Conservation (phyloP, 768 basidiomycete species). For the Boletus sp. region DNA sequence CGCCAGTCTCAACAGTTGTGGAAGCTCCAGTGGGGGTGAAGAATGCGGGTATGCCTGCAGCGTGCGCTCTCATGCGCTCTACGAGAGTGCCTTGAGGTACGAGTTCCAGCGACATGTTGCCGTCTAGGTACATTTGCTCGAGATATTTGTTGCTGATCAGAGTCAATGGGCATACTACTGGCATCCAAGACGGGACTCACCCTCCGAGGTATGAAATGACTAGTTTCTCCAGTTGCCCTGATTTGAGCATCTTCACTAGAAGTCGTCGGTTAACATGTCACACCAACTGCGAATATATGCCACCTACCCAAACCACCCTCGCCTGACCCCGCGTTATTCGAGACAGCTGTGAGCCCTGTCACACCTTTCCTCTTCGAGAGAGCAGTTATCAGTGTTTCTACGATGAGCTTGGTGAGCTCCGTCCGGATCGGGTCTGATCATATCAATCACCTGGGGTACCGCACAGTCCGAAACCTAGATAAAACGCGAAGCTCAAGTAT, state of each 20-base stretch:
- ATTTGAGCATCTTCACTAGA: slow-evolving; percentile 68
- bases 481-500: neutral
- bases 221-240: slow-evolving; percentile 74
- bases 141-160: slow-evolving; percentile 73
- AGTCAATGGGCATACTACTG: neutral
- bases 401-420: neutral
- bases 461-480: slow-evolving; percentile 81
- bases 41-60: slow-evolving; percentile 89
- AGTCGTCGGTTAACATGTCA: neutral
- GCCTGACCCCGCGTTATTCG: slow-evolving; percentile 78
- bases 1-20: slow-evolving; percentile 72
- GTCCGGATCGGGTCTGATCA: neutral
- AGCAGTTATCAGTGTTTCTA: slow-evolving; percentile 79
- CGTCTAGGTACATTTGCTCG: slow-evolving; percentile 73
- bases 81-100: slow-evolving; percentile 90
- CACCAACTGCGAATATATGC: neutral
- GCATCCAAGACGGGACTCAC: slow-evolving; percentile 34
- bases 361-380: slow-evolving; percentile 71
- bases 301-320: slow-evolving; percentile 64
- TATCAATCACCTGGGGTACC: slow-evolving; percentile 68
- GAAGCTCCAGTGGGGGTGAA: slow-evolving; percentile 84
- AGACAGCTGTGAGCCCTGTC: slow-evolving; percentile 70
- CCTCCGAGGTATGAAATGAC: slow-evolving; percentile 87
- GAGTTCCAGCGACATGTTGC: slow-evolving; percentile 80
- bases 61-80: slow-evolving; percentile 84